Base-by-base conservation (phyloP, 2,329 filamentous ascomycete genomes). In the Trichoderma semiorbis region DNA sequence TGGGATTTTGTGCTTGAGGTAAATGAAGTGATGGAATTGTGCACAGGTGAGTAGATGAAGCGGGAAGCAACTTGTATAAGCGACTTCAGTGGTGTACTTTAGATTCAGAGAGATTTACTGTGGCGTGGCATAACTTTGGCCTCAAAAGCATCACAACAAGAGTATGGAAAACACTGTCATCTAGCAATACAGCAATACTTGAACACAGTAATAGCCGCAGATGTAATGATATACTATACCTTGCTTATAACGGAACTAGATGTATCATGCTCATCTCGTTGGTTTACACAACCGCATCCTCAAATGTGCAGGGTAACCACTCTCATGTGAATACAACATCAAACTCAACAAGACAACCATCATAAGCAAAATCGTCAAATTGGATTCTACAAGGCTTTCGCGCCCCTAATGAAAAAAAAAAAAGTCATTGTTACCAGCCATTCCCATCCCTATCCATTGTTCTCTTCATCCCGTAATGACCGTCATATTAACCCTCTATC, bases 401-500 rank as follows among this genome's bases (percentile, higher is more conserved):
- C 28, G 32, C 28, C 21, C 47, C 21, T 55, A 53, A 50, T n/a
- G 10, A 18, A 21, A 47, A 50, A 11, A 47, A 43, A 18, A 50
- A 34, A 14, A 21, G 18, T 4, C 57, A 60, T 60, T 60, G 57
- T 34, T 34, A 60, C 57, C 57, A 34, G 57, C 57, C 30, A 14
- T 60, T 60, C 16, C 28, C 57, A 34, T 60, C 57, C 57, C 30
- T 34, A 43, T 57, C 30, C 34, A 43, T 43, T 61, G 55, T 47
- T 47, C 39, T 69, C 39, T 50, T 28, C 30, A 69, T 53, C 66
- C 66, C 39, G 21, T 62, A 69, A 30, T 43, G 55, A 62, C 57
- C 39, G 34, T 69, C 66, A 50, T 32, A 62, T 69, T 69, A 53
- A 34, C 14, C 39, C 39, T 69, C 66, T 69, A 69, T 69, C 60